Conservation (phyloP, 306 rosid genomes). For the Nissolia schottii region DNA sequence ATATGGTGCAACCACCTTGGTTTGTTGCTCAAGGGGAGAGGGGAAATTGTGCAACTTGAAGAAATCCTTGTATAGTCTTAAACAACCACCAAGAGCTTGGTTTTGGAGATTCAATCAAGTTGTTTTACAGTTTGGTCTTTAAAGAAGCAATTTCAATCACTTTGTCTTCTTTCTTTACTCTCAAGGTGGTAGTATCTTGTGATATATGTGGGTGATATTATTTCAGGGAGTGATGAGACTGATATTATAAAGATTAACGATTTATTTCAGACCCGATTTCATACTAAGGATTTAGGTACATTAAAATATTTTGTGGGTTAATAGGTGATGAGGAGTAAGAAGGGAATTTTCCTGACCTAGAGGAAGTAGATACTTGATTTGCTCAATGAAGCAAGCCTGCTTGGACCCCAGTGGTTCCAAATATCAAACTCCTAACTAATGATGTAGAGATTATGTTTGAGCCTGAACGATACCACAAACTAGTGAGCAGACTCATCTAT, state of each 20-base stretch:
- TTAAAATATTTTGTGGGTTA: background rate
- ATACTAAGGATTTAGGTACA: background rate
- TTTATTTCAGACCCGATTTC: background rate
- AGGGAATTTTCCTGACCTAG: no score
- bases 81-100: background rate
- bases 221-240: no score
- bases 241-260: background rate
- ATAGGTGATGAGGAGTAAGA: background rate
- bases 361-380: no score
- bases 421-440: no score
- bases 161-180: background rate
- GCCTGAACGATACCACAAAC: no score
- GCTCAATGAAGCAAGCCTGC: no score
- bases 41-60: background rate
- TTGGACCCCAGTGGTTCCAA: no score
- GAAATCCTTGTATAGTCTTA: background rate
- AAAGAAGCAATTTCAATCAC: background rate
- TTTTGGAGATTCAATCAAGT: background rate
- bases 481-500: no score
- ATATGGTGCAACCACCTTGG: background rate
- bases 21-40: background rate
- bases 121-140: background rate
- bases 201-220: background rate
- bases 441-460: no score
- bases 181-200: background rate